Percentiles rank a stretch among this genome's conserved stretches.
Evolutionary conservation across 306 rosid genomes (phyloP).

Genomic region (Prunus persica): DNA sequence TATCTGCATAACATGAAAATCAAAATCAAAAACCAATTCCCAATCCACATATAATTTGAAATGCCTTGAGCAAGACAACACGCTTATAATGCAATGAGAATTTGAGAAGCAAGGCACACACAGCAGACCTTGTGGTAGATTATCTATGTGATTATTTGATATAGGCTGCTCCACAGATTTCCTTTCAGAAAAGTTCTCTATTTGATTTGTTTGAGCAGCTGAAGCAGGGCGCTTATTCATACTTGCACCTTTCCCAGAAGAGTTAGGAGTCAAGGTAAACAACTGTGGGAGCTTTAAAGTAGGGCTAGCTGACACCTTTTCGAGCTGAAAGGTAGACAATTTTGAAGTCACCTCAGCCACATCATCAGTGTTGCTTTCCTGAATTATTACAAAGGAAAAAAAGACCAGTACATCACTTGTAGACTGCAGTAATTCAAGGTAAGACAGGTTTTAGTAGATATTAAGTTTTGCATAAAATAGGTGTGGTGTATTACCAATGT

Average conservation of each 20-base stretch:
- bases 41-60: constrained; percentile 17
- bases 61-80: constrained; percentile 18
- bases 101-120: constrained; percentile 17
- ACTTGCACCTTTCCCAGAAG: constrained; percentile 87
- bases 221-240: constrained; percentile 61
- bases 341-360: constrained; percentile 72
- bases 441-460: constrained; percentile 15
- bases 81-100: constrained; percentile 23
- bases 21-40: constrained; percentile 9
- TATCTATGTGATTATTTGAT: constrained; percentile 49
- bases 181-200: constrained; percentile 59
- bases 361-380: constrained; percentile 74
- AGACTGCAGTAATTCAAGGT: background rate
- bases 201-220: constrained; percentile 64
- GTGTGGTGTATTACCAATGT: constrained; percentile 48
- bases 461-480: background rate
- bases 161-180: constrained; percentile 59
- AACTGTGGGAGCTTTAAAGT: constrained; percentile 95
- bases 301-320: constrained; percentile 81
- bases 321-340: constrained; percentile 71
- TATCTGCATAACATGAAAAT: constrained; percentile 40
- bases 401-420: constrained; percentile 12
- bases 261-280: constrained; percentile 76
- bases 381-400: constrained; percentile 26
- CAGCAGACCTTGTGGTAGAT: constrained; percentile 66